Conservation (phyloP, 2,329 filamentous ascomycete genomes). For the Cladosporium sp. region DNA sequence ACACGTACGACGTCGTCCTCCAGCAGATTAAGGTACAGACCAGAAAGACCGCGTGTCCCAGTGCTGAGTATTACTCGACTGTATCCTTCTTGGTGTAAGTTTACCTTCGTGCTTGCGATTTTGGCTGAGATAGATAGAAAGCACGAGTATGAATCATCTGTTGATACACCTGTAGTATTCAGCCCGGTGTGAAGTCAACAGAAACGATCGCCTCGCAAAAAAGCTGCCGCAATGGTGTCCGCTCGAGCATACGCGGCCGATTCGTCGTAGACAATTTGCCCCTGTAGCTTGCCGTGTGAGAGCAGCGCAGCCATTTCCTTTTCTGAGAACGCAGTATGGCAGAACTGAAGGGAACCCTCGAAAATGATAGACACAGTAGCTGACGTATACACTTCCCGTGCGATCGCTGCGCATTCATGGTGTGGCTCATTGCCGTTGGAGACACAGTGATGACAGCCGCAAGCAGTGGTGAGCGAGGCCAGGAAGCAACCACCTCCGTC, state of each 20-base stretch:
- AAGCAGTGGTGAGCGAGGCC: neutral
- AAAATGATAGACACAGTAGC: neutral
- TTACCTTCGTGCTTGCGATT: neutral
- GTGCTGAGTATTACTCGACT: neutral
- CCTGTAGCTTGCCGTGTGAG: neutral
- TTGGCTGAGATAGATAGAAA: neutral
- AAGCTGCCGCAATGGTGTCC: neutral
- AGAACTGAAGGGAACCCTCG: neutral
- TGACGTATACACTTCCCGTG: conserved; percentile 5
- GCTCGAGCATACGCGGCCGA: neutral
- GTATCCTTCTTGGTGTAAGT: neutral
- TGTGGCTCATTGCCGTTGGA: neutral
- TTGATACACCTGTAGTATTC: neutral
- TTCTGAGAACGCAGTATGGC: neutral
- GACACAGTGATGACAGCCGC: neutral
- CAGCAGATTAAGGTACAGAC: neutral
- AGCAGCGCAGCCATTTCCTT: neutral
- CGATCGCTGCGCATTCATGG: neutral
- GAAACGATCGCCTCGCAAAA: neutral
- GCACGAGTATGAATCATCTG: neutral
- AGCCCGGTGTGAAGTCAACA: neutral
- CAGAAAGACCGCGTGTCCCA: neutral
- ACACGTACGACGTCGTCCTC: conserved; percentile 1
- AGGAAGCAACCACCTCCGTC: neutral
- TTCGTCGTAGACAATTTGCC: neutral